Evolutionary conservation across 306 rosid species (phyloP).

Genomic region (Lithocarpus polystachyus): DNA sequence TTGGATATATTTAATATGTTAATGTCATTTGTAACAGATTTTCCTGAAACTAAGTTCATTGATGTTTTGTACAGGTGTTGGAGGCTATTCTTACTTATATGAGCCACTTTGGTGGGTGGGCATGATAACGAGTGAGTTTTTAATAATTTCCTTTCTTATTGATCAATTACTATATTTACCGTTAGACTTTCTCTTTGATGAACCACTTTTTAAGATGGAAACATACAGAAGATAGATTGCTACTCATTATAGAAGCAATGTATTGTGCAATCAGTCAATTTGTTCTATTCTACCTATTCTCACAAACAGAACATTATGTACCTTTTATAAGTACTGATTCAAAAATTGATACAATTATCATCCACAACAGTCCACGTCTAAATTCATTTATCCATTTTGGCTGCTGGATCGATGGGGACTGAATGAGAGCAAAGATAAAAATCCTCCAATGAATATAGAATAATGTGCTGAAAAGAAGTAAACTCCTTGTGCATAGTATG

Average conservation of each 20-base stretch:
- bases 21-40: not conserved
- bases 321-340: not conserved
- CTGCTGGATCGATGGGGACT: not conserved
- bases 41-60: slow-evolving; percentile 24
- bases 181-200: slow-evolving; percentile 1
- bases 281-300: not conserved
- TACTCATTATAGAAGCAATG: not conserved
- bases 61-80: slow-evolving; percentile 62
- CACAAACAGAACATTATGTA: not conserved
- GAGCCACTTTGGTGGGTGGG: slow-evolving; percentile 99
- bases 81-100: slow-evolving; percentile 96
- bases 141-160: slow-evolving; percentile 17
- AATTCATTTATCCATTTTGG: not conserved
- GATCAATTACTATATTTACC: not conserved
- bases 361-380: not conserved
- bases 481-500: not conserved
- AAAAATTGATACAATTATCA: not conserved
- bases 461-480: not conserved
- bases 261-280: not conserved
- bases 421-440: too few relatives aligned
- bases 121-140: slow-evolving; percentile 94
- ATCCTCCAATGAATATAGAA: too few relatives aligned
- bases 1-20: not conserved
- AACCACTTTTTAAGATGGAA: not conserved
- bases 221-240: not conserved